Conservation (phyloP, 2,329 filamentous ascomycete species). For the Botrytis pseudocinerea region DNA sequence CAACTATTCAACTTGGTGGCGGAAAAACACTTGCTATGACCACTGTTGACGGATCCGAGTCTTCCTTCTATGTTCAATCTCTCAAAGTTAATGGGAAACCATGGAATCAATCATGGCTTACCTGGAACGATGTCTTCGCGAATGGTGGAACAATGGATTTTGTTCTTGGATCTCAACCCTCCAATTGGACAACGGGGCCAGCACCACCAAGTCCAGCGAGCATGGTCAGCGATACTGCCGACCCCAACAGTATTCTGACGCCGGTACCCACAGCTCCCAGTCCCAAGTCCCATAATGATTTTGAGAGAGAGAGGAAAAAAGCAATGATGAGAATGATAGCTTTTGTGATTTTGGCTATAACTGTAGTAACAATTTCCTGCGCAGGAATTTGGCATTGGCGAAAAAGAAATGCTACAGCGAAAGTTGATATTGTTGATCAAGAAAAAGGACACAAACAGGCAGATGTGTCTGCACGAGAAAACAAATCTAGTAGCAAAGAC, state of each 20-base stretch:
- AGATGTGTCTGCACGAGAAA: not conserved
- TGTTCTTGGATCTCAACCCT: slow-evolving; percentile 55
- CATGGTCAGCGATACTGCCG: slow-evolving; percentile 7
- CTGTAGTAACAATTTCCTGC: not conserved
- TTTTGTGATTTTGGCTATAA: not conserved
- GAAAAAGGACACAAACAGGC: not conserved
- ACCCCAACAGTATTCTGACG: slow-evolving; percentile 17
- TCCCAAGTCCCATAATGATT: not conserved
- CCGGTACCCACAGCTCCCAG: slow-evolving; percentile 7
- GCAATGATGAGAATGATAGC: not conserved
- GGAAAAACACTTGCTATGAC: slow-evolving; percentile 55
- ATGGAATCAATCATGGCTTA: slow-evolving; percentile 66
- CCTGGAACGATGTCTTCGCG: slow-evolving; percentile 66
- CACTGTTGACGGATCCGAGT: slow-evolving; percentile 50
- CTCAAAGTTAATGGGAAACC: slow-evolving; percentile 62
- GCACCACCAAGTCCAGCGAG: slow-evolving; percentile 60
- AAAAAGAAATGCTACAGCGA: not conserved
- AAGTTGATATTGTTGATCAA: not conserved
- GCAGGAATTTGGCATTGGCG: slow-evolving; percentile 12
- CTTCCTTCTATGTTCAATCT: slow-evolving; percentile 61
- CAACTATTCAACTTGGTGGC: slow-evolving; percentile 59
- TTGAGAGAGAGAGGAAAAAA: not conserved
- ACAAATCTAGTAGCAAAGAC: not conserved
- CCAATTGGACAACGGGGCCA: slow-evolving; percentile 59
- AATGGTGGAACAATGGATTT: slow-evolving; percentile 64